These are phyloP conservation scores for Copromyces sp. DNA, from an alignment of 495 filamentous ascomycete genomes.

Conservation along the genomic window DNA sequence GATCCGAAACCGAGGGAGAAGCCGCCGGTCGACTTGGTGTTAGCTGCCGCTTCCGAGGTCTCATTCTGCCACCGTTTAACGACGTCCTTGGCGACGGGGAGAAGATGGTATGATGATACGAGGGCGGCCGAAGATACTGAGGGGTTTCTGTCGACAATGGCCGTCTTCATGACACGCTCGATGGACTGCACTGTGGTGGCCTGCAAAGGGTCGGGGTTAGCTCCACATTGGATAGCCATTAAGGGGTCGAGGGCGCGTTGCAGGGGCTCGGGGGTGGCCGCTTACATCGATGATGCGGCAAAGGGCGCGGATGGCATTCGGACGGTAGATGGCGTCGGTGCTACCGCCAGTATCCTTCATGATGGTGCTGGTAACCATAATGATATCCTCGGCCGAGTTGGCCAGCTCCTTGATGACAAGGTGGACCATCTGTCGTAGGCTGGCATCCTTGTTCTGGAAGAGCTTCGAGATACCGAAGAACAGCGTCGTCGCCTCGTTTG, in stretches of 20 bases:
- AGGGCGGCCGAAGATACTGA: slow-evolving; percentile 95
- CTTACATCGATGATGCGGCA: slow-evolving; percentile 96
- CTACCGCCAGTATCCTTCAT: slow-evolving; percentile 99
- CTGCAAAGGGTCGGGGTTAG: slow-evolving; percentile 33
- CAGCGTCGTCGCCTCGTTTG: slow-evolving; percentile 92
- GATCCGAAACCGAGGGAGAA: slow-evolving; percentile 84
- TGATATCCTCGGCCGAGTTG: slow-evolving; percentile 94
- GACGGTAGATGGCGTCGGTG: slow-evolving; percentile 88
- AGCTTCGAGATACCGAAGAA: slow-evolving; percentile 99
- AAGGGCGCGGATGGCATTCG: slow-evolving; percentile 92
- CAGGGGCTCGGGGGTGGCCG: background rate
- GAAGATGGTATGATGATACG: slow-evolving; percentile 95
- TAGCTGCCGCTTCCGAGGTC: slow-evolving; percentile 91
- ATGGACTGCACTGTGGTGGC: slow-evolving; percentile 96
- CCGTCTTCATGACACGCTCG: slow-evolving; percentile 96
- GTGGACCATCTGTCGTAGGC: slow-evolving; percentile 98
- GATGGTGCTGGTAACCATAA: slow-evolving; percentile 98
- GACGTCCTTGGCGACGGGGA: slow-evolving; percentile 89
- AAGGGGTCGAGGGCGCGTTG: background rate
- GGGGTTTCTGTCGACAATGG: slow-evolving; percentile 97
- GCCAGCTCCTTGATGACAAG: slow-evolving; percentile 95
- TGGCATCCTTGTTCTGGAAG: slow-evolving; percentile 98
- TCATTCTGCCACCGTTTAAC: slow-evolving; percentile 98
- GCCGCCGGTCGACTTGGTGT: slow-evolving; percentile 73
- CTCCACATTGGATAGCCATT: background rate